Percentiles rank a stretch among this genome's conserved stretches.
Conservation (phyloP, 2,329 filamentous ascomycete genomes). For the Xylariaceae sp. region DNA sequence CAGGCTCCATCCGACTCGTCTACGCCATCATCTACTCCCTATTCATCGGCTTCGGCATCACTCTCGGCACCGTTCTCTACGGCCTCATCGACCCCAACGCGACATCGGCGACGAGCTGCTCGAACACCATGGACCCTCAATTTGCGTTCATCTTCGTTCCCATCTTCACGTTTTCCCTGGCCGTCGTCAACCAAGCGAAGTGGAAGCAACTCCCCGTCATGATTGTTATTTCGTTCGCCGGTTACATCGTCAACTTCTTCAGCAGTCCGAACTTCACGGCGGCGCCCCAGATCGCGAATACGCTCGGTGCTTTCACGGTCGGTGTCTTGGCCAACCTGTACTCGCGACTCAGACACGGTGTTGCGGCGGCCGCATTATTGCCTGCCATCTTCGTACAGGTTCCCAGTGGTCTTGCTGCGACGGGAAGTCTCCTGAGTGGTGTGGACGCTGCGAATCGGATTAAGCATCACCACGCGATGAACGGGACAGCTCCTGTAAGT, state of each 20-base stretch:
- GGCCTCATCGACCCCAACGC: constrained; percentile 40
- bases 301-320: constrained; percentile 69
- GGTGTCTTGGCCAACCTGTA: constrained; percentile 75
- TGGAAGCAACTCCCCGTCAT: constrained; percentile 76
- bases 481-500: constrained; percentile 34
- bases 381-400: constrained; percentile 47
- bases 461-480: constrained; percentile 35
- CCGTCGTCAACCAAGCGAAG: constrained; percentile 74
- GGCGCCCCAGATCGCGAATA: constrained; percentile 71
- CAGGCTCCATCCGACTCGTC: constrained; percentile 67
- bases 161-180: constrained; percentile 65
- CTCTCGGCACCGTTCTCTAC: constrained; percentile 40
- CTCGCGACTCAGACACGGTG: constrained; percentile 53
- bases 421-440: constrained; percentile 43
- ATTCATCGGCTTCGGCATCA: constrained; percentile 68
- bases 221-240: constrained; percentile 65
- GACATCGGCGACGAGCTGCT: constrained; percentile 32
- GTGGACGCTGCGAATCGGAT: constrained; percentile 41
- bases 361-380: constrained; percentile 43
- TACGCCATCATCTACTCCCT: constrained; percentile 71
- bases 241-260: constrained; percentile 74
- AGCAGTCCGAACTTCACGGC: constrained; percentile 58
- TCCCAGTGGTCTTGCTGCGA: constrained; percentile 44
- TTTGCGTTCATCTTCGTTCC: constrained; percentile 67
- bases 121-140: constrained; percentile 30